A percentile compares a stretch with the other conserved stretches of the same genome.
Conservation (phyloP, 2,329 filamentous ascomycete species). For the Penicillium freii region DNA sequence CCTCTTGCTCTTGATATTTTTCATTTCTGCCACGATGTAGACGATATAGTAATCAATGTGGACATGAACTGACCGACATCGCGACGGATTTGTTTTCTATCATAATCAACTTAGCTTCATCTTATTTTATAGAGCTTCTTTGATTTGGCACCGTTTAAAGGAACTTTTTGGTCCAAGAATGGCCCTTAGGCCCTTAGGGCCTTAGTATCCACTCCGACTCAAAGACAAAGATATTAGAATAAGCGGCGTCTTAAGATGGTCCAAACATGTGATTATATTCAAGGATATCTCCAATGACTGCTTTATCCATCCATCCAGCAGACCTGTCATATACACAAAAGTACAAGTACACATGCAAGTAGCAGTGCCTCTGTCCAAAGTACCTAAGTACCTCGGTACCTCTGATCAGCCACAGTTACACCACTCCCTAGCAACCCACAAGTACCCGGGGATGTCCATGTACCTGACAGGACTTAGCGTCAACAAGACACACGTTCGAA, state of each 20-base stretch:
- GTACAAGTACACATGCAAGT: slow-evolving; percentile 2
- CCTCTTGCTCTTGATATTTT: slow-evolving; percentile 17
- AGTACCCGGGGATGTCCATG: slow-evolving; percentile 13
- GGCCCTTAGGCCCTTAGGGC: too few relatives aligned
- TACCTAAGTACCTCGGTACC: slow-evolving; percentile 3
- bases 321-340: background rate
- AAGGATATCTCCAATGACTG: background rate
- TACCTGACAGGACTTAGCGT: slow-evolving; percentile 14
- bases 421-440: slow-evolving; percentile 5
- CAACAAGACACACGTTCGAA: background rate
- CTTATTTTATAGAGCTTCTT: background rate
- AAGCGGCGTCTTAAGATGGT: too few relatives aligned
- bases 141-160: too few relatives aligned
- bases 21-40: slow-evolving; percentile 16
- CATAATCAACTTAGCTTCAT: background rate
- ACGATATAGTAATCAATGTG: slow-evolving; percentile 21
- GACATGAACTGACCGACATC: slow-evolving; percentile 11
- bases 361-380: background rate
- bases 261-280: background rate
- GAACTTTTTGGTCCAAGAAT: too few relatives aligned
- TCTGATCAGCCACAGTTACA: slow-evolving; percentile 17
- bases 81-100: background rate
- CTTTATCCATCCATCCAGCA: background rate
- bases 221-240: background rate
- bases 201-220: too few relatives aligned